Conservation (phyloP, 257 asterid genomes). For the Henckelia pumila region DNA sequence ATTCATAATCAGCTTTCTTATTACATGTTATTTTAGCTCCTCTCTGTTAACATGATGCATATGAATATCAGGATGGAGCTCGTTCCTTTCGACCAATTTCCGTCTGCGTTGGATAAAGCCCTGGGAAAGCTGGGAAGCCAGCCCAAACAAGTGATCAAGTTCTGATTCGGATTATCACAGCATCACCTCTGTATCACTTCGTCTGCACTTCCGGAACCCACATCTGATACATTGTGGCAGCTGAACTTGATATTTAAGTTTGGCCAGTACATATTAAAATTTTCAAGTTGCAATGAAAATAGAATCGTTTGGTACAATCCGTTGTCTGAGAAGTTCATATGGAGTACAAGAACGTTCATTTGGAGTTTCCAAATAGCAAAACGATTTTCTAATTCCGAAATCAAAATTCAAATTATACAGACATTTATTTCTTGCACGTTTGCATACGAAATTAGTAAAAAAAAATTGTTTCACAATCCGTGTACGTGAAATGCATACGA, state of each 20-base stretch:
- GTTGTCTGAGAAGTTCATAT: no score
- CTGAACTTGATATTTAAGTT: no score
- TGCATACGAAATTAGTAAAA: no score
- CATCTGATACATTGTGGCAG: no score
- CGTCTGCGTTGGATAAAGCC: constrained; percentile 68
- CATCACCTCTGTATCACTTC: not conserved
- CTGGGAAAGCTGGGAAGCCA: constrained; percentile 89
- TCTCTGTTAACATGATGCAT: constrained; percentile 1
- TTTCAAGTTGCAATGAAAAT: no score
- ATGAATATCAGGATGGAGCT: constrained; percentile 70
- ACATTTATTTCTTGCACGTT: no score
- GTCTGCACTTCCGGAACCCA: not conserved
- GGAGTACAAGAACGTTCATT: no score
- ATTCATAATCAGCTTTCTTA: not conserved
- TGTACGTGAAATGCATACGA: not conserved
- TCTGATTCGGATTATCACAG: constrained; percentile 29
- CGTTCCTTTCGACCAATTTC: constrained; percentile 62
- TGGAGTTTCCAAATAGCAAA: not conserved
- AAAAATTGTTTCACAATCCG: not conserved
- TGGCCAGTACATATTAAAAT: no score
- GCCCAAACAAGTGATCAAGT: constrained; percentile 82
- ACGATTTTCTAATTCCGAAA: no score
- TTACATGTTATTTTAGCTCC: not conserved
- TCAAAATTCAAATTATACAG: no score
- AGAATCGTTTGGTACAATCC: no score